Evolutionary conservation across 129 eudicot species (phyloP), one percentile per base, ranked within the genome.

Genomic region (Helianthus tuberosus): DNA sequence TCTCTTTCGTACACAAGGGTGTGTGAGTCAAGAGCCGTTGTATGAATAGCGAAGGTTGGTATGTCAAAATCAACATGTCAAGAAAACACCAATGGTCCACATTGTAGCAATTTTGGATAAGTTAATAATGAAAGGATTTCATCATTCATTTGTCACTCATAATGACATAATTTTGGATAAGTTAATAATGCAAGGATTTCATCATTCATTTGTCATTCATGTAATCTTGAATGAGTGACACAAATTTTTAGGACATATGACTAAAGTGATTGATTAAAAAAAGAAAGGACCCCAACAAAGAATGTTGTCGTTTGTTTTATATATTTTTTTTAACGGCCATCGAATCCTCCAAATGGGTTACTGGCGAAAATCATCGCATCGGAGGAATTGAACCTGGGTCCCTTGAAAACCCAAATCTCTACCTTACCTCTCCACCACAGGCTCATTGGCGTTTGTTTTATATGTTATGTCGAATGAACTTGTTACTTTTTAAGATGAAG

Each of bases 21-120:
- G 58, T 47, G 58, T 47, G 73, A 69, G 23, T 49, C 61, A 15
- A 17, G 41, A 68, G 44, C 14, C 48, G 35, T 27, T 25, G 27
- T 14, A 29, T 50, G 62, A 58, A 50, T 27, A 20, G 52, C 15
- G 64, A 32, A 49, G 61, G 71, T 73, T 64, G 66, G 7, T 60
- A 27, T 20, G 64, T 53, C 57, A 44, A 29, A 61, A 53, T 63
- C 71, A 74, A 35, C 52, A 10, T 16, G 54, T 12, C 32, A 11
- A 29, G 8, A 32, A 15, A 52, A 2, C 6, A 13, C 11, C 25
- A 14, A 29, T 32, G 20, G 14, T 68, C 17, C 9, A 14, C 5
- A 25, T 68, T 50, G 48, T 49, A 68, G 23, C 15, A 32, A 67
- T 11, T 66, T 32, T 67, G 11, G 44, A 23, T 27, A 13, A n/a